Percentiles rank a stretch among this genome's conserved stretches.
Evolutionary conservation across 805 yeast species (phyloP).

Genomic region (Nakazawaea wickerhamii): DNA sequence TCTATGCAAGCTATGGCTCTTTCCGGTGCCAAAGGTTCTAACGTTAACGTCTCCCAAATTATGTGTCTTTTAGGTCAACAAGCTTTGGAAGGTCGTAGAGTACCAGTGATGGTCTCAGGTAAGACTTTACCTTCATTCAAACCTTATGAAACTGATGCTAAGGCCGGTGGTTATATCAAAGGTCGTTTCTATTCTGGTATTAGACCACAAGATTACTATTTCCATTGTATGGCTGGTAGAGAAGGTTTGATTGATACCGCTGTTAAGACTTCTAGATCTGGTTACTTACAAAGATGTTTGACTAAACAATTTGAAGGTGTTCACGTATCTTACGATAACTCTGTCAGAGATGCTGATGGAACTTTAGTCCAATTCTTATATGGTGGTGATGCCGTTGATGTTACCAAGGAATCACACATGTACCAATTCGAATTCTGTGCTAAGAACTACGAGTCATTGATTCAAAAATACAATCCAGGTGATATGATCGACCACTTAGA

Average conservation of each 20-base stretch:
- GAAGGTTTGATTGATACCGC: slow-evolving; percentile 99
- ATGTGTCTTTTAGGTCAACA: slow-evolving; percentile 99
- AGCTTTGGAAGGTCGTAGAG: slow-evolving; percentile 98
- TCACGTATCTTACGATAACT: slow-evolving; percentile 86
- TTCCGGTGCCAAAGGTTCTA: slow-evolving; percentile 99
- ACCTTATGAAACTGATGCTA: slow-evolving; percentile 93
- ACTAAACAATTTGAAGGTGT: slow-evolving; percentile 98
- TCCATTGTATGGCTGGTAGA: slow-evolving; percentile 99
- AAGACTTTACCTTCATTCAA: slow-evolving; percentile 95
- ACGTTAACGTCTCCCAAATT: slow-evolving; percentile 96
- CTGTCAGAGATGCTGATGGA: slow-evolving; percentile 95
- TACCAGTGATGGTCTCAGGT: slow-evolving; percentile 98
- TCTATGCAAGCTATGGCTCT: slow-evolving; percentile 99
- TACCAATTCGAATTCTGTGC: slow-evolving; percentile 88
- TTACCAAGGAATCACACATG: slow-evolving; percentile 91
- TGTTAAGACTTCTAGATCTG: slow-evolving; percentile 96
- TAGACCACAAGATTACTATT: slow-evolving; percentile 96
- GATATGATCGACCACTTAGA: slow-evolving; percentile 68
- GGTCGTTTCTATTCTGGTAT: slow-evolving; percentile 97
- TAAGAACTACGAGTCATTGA: slow-evolving; percentile 82
- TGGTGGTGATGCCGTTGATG: slow-evolving; percentile 97
- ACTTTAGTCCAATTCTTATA: slow-evolving; percentile 88
- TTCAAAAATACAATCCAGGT: slow-evolving; percentile 82
- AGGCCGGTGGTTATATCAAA: slow-evolving; percentile 98
- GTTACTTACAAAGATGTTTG: slow-evolving; percentile 96